Percentiles rank a stretch among this genome's conserved stretches.
Evolutionary conservation across 2,329 filamentous ascomycete genomes (phyloP).

Genomic region (Lecanicillium sp.): DNA sequence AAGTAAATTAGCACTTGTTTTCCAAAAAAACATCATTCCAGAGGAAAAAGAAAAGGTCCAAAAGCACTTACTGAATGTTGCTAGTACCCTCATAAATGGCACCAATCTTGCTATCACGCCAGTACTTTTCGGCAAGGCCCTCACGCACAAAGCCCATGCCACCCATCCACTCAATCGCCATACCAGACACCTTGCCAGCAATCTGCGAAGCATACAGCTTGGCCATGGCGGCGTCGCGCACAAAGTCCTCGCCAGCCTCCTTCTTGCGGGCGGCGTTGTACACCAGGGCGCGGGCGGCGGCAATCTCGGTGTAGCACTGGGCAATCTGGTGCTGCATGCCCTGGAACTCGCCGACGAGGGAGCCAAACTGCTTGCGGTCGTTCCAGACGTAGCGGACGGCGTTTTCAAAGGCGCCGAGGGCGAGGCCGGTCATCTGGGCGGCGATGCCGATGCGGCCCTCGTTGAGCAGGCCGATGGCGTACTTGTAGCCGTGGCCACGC

Average conservation of each 20-base stretch:
- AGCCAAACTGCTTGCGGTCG: constrained; percentile 93
- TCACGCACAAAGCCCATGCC: constrained; percentile 98
- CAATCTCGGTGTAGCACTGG: constrained; percentile 89
- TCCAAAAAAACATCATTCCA: constrained; percentile 24
- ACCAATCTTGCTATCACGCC: constrained; percentile 95
- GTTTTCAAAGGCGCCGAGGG: constrained; percentile 90
- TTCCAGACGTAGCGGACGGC: constrained; percentile 93
- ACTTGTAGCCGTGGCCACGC: constrained; percentile 93
- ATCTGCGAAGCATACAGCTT: constrained; percentile 94
- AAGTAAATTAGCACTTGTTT: too few relatives aligned
- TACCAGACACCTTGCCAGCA: constrained; percentile 73
- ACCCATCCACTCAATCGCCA: constrained; percentile 97
- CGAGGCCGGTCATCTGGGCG: constrained; percentile 96
- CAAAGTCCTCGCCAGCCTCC: constrained; percentile 93
- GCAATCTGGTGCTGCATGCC: constrained; percentile 99
- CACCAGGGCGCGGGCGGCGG: constrained; percentile 81
- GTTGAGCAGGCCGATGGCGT: constrained; percentile 88
- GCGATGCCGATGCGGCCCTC: constrained; percentile 97
- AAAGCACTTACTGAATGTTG: constrained; percentile 39
- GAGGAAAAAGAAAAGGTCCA: not conserved
- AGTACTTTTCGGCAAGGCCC: constrained; percentile 96
- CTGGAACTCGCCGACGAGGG: constrained; percentile 92
- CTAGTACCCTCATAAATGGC: constrained; percentile 93
- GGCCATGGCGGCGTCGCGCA: constrained; percentile 94
- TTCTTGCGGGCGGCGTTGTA: constrained; percentile 97